Percentiles rank a stretch among this genome's conserved stretches.
phyloP scores from a whole-genome alignment of 352 stramenopile genomes.

The Globisporangium sylvaticum region DNA sequence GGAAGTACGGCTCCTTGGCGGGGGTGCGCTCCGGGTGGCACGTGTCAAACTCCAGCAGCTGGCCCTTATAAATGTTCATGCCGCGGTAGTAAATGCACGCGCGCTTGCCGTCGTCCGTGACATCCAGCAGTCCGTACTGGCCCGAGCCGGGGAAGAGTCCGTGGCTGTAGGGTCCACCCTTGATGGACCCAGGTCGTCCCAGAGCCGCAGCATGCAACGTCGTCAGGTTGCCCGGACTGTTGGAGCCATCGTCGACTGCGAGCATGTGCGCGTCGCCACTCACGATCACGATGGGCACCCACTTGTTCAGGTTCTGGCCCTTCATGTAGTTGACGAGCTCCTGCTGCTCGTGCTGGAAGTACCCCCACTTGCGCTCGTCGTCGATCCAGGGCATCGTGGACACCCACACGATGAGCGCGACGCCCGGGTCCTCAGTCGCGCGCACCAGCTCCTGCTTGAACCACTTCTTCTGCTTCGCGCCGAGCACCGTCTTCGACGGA shows the following conservation, averaged over 20 bases:
- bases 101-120: conserved; percentile 62
- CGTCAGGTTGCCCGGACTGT: conserved; percentile 73
- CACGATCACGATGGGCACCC: conserved; percentile 76
- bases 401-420: conserved; percentile 81
- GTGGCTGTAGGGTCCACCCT: conserved; percentile 87
- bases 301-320: conserved; percentile 55
- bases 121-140: conserved; percentile 78
- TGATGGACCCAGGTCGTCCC: conserved; percentile 75
- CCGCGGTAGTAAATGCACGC: conserved; percentile 74
- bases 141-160: conserved; percentile 72
- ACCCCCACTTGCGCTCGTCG: conserved; percentile 84
- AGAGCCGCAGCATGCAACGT: conserved; percentile 80
- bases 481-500: conserved; percentile 82
- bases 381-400: conserved; percentile 88
- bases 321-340: conserved; percentile 78
- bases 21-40: conserved; percentile 69
- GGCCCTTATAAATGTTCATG: conserved; percentile 48
- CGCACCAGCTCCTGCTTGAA: conserved; percentile 77
- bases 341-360: conserved; percentile 75
- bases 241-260: conserved; percentile 72
- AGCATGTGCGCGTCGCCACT: conserved; percentile 89
- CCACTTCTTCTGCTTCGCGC: conserved; percentile 81
- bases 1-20: conserved; percentile 48
- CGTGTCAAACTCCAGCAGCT: conserved; percentile 72
- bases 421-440: conserved; percentile 43